Percentiles rank a stretch among this genome's conserved stretches.
These are phyloP conservation scores for Saitozyma podzolica DNA, from an alignment of 768 basidiomycete genomes.

Conservation along the genomic window DNA sequence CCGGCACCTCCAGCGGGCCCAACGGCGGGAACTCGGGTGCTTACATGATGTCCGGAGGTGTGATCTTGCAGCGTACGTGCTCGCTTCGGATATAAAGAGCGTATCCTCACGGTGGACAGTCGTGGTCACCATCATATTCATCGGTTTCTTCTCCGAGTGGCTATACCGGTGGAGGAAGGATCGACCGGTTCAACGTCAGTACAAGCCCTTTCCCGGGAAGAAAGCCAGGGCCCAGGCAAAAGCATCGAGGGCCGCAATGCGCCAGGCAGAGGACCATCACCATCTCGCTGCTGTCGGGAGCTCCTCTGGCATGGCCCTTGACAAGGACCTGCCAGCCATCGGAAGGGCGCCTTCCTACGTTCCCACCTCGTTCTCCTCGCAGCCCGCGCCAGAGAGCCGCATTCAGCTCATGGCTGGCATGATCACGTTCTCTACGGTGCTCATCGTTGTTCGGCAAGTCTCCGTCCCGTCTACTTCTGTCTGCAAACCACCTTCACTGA, in stretches of 20 bases:
- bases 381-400: no score
- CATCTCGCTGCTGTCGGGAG: no score
- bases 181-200: no score
- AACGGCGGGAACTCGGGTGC: slow-evolving; percentile 55
- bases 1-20: slow-evolving; percentile 52
- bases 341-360: no score
- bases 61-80: slow-evolving; percentile 60
- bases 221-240: no score
- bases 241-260: no score
- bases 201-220: no score
- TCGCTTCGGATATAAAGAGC: not conserved
- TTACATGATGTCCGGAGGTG: slow-evolving; percentile 63
- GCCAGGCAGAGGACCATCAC: no score
- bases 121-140: slow-evolving; percentile 57
- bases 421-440: slow-evolving; percentile 43
- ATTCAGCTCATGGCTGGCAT: slow-evolving; percentile 11
- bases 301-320: no score
- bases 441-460: slow-evolving; percentile 58
- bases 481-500: not conserved
- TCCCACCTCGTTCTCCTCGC: no score
- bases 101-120: slow-evolving; percentile 9
- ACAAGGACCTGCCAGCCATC: no score
- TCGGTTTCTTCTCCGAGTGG: slow-evolving; percentile 57
- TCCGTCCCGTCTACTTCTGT: not conserved
- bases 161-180: slow-evolving; percentile 53